These are phyloP conservation scores for Dalechampia spathulata DNA, from an alignment of 441 rosid genomes.

Conservation along the genomic window DNA sequence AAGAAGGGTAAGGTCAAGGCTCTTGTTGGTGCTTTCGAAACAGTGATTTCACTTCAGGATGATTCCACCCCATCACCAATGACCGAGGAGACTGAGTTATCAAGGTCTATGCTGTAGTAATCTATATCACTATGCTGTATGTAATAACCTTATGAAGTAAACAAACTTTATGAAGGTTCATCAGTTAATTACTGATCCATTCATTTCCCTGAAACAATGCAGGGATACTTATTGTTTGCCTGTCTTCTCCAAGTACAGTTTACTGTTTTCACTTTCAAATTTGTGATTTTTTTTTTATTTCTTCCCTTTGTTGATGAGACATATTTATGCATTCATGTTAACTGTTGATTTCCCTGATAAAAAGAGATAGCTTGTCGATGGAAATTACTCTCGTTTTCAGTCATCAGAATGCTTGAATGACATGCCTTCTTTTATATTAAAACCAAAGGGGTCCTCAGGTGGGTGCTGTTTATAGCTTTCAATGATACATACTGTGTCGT, in stretches of 20 bases:
- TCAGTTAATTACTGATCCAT: no score
- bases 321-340: neutral
- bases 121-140: neutral
- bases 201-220: neutral
- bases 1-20: constrained; percentile 86
- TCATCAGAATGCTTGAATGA: no score
- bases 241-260: neutral
- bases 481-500: no score
- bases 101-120: neutral
- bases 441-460: no score
- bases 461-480: no score
- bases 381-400: no score
- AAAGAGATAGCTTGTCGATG: no score
- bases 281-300: neutral
- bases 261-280: neutral
- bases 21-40: constrained; percentile 86
- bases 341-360: neutral
- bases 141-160: neutral
- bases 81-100: constrained; percentile 6
- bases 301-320: neutral
- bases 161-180: neutral
- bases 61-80: constrained; percentile 31
- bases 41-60: constrained; percentile 77
- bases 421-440: no score
- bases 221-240: no score